Base-by-base conservation (phyloP, 768 basidiomycete species). In the Hypsizygus marmoreus region DNA sequence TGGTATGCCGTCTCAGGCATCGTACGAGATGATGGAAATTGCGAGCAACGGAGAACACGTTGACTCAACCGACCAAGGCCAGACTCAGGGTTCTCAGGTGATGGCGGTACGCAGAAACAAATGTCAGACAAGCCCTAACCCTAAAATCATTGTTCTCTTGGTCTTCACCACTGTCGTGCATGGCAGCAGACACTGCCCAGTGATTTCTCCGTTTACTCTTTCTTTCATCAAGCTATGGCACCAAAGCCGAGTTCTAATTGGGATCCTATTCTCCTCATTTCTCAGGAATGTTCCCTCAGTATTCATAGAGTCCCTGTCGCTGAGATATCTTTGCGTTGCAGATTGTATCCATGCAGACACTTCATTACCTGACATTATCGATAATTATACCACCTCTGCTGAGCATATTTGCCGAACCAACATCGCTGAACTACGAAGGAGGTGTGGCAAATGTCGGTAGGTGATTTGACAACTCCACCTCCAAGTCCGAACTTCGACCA, bases 331-430 rank as follows among this genome's bases (percentile, higher is more conserved):
- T 19, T 29, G 24, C 23, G 32, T 32, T 22, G 49, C 57, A 99
- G 92, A 98, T 99, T 57, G 80, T 99, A 51, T 82, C 91, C 6
- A 75, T 98, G 61, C 95, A 98, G 70, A 84, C 92, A 1, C 68
- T 97, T 25, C 97, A 98, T 70, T 98, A 99, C 68, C 72, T 99
- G 48, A 88, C 90, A 11, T 80, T 98, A 48, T 83, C 86, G 19
- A 50, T 97, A 48, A 71, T 97, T 49, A 73, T 88, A 17, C 95
- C 97, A 4, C 87, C 91, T 11, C 61, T 95, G 20, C 81, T 98
- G 19, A 62, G 75, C 16, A 34, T 84, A 16, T 85, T 95, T 61
- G 89, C 92, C 0, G 86, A 91, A 47, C 73, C 80, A n/a, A 71
- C 69, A 36, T 80, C 85, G 16, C 68, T 91, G 14, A 71, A 72